Base-by-base conservation (phyloP, 2,329 filamentous ascomycete genomes). In the Zymoseptoria ardabiliae region DNA sequence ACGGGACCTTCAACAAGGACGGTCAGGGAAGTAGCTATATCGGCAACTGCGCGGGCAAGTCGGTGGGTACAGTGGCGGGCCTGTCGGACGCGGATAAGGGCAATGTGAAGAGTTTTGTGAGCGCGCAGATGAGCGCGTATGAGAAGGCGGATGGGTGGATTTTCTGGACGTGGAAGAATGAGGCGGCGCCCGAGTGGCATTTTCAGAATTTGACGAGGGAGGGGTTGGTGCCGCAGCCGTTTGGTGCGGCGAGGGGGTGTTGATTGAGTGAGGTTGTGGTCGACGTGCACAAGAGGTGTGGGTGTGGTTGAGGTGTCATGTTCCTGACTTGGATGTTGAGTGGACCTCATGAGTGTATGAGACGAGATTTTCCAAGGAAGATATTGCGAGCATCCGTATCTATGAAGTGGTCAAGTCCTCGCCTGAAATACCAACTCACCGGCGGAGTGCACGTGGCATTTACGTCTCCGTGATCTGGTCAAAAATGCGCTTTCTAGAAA, bases 161-260 rank as follows among this genome's bases (percentile, higher is more conserved):
- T 64, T 79, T 78, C 69, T 80, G 78, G 78, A 77, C 74, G 4
- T 79, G 77, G 77, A 79, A 79, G 72, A 79, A 76, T 1, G 78
- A 80, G 66, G 72, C 72, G 22, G 76, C 77, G 35, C 77, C 78
- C 2, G 78, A 79, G 63, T 79, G 78, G 77, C 74, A 80, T 58
- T 78, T 79, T 75, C 65, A 78, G 66, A 72, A 74, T 21, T 65
- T 79, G 59, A 64, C 76, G 13, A 69, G 68, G 23, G 74, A 73
- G 30, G 77, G 77, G 22, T 60, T 74, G 54, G 67, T 73, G 50
- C 70, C 71, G 20, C 66, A 68, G 55, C 65, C 65, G 10, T 57
- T 63, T 51, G 50, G 55, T 50, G 57, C 63, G 13, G 62, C 65
- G 23, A n/a, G 13, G 2, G 35, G 35, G 17, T 45, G 35, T 45